Base-by-base conservation (phyloP, 2,329 filamentous ascomycete genomes). In the Pyricularia pennisetigena region DNA sequence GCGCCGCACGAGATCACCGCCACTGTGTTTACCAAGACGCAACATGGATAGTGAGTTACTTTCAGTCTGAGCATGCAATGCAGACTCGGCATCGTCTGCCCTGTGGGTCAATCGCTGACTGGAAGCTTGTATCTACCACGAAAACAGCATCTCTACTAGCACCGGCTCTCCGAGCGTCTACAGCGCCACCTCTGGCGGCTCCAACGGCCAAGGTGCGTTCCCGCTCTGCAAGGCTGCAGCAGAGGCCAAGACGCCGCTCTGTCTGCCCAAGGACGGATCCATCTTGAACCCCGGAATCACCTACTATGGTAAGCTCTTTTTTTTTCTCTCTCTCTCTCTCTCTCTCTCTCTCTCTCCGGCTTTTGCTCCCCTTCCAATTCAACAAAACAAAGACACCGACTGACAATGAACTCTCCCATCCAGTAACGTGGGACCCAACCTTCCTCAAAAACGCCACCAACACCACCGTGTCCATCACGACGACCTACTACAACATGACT, bases 361-460 rank as follows among this genome's bases (percentile, higher is more conserved):
- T n/a, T n/a, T n/a, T n/a, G n/a, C n/a, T n/a, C n/a, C n/a, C n/a
- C n/a, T n/a, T n/a, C n/a, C n/a, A n/a, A n/a, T n/a, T n/a, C n/a
- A n/a, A n/a, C n/a, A n/a, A n/a, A n/a, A n/a, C n/a, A n/a, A n/a
- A n/a, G n/a, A n/a, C n/a, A n/a, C n/a, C n/a, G n/a, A 4, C 24
- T 9, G 35, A 49, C 23, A 32, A 10, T 28, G 59, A 54, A 23
- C 69, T 23, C 69, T 70, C 32, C 35, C 20, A 32, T n/a, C 8
- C 64, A 87, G 85, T 87, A 68, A 86, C 83, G 30, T 87, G 85
- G 85, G 84, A 88, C 71, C 78, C 84, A 28, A 76, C 79, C 66
- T 83, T 78, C 75, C 86, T 85, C 77, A 78, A 78, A 72, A 74
- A 76, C 65, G 76, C 78, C 68, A 79, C 80, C 72, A 77, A 77